phyloP scores from a whole-genome alignment of 2,329 filamentous ascomycete species.

The Aspergillus sp. region DNA sequence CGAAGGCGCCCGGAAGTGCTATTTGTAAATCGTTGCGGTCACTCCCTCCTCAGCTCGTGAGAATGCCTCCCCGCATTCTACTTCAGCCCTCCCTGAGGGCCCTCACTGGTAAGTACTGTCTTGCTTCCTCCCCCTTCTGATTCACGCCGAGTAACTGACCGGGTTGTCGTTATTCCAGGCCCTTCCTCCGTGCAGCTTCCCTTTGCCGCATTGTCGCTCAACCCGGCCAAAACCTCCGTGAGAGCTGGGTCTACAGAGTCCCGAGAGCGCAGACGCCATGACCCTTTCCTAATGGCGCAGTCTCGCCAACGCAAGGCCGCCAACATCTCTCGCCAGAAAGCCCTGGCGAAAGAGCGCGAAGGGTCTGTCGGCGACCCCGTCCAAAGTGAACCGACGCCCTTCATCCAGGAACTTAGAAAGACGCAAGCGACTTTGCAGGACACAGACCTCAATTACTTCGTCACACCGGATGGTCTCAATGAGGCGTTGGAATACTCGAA shows the following conservation, averaged over 20 bases:
- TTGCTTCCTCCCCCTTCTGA: conserved; percentile 17
- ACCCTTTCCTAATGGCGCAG: conserved; percentile 81
- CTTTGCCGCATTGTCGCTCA: conserved; percentile 57
- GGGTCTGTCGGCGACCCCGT: conserved; percentile 74
- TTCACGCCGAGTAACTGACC: conserved; percentile 8
- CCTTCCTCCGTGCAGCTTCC: conserved; percentile 39
- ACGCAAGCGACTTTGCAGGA: conserved; percentile 23
- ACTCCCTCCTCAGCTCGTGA: conserved; percentile 27
- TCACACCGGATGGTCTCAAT: conserved; percentile 68
- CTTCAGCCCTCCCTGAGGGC: conserved; percentile 61
- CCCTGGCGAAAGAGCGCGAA: conserved; percentile 66
- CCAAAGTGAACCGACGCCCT: conserved; percentile 75
- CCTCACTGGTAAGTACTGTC: conserved; percentile 58
- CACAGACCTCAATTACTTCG: conserved; percentile 70
- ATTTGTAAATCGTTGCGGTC: conserved; percentile 1
- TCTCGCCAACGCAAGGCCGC: conserved; percentile 80
- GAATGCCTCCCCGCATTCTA: conserved; percentile 70
- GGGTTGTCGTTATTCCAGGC: conserved; percentile 23
- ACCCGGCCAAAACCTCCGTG: conserved; percentile 55
- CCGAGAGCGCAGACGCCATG: conserved; percentile 67
- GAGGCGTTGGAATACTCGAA: conserved; percentile 68
- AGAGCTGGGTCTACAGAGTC: conserved; percentile 66
- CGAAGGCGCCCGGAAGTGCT: conserved; percentile 4
- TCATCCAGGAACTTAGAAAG: conserved; percentile 57
- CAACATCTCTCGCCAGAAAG: conserved; percentile 73